These are phyloP conservation scores for Phytophthora pinifolia DNA, from an alignment of 352 stramenopile genomes.

Conservation along the genomic window DNA sequence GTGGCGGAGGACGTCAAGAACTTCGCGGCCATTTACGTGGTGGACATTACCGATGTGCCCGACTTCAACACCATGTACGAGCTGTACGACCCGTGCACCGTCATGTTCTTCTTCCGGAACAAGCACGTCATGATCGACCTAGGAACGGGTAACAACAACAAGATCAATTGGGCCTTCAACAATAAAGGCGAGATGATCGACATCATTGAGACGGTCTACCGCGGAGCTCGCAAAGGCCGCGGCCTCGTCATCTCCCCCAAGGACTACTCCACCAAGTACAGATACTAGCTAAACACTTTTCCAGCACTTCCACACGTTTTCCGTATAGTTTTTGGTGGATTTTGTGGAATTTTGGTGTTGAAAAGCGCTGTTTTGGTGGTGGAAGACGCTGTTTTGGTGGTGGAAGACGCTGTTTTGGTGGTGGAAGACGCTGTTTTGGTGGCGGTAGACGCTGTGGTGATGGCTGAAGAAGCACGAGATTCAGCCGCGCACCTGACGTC, in stretches of 20 bases:
- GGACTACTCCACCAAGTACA: constrained; percentile 99
- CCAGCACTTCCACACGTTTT: no score
- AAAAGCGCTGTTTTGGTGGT: no score
- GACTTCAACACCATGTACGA: constrained; percentile 99
- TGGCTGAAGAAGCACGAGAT: background rate
- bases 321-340: no score
- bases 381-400: constrained; percentile 8
- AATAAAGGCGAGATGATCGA: constrained; percentile 99
- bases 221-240: constrained; percentile 95
- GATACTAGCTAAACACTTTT: constrained; percentile 79
- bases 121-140: constrained; percentile 99
- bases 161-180: constrained; percentile 98
- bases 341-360: no score
- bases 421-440: constrained; percentile 11
- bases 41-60: constrained; percentile 93
- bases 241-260: constrained; percentile 98
- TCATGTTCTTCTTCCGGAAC: constrained; percentile 99
- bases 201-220: constrained; percentile 99
- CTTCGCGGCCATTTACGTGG: constrained; percentile 98
- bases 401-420: no score
- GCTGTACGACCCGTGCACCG: constrained; percentile 98
- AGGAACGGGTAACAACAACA: constrained; percentile 99
- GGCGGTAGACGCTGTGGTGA: constrained; percentile 5
- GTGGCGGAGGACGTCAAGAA: constrained; percentile 99
- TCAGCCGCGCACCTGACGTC: constrained; percentile 43